phyloP scores from a whole-genome alignment of 78 protist species.

The Dictyostelium brefeldianum region DNA sequence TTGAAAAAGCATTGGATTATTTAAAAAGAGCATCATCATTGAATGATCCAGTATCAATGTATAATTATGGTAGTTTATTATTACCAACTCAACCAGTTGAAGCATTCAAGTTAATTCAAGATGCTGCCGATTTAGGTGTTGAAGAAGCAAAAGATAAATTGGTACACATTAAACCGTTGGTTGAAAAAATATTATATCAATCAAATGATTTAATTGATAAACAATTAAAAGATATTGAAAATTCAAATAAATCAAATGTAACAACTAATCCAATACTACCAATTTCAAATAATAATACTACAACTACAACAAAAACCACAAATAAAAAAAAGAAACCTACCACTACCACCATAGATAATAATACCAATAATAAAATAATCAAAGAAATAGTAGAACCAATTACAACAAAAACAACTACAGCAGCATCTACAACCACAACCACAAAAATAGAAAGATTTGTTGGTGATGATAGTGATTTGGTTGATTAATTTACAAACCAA shows the following conservation, averaged over 20 bases:
- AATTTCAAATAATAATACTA: background rate
- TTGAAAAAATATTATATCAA: constrained; percentile 1
- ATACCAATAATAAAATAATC: too few species aligned
- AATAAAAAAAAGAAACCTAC: too few species aligned
- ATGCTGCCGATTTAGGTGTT: constrained; percentile 9
- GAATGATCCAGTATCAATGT: background rate
- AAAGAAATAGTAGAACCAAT: background rate
- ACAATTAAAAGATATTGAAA: background rate
- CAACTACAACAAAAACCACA: too few species aligned
- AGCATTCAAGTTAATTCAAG: background rate
- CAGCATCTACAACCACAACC: background rate
- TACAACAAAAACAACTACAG: background rate
- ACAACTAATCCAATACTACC: too few species aligned
- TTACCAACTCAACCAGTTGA: background rate
- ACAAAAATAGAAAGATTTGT: background rate
- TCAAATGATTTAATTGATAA: background rate
- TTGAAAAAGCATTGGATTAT: background rate
- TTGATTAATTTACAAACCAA: too few species aligned
- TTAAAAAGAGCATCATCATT: background rate
- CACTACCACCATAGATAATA: background rate
- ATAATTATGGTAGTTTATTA: background rate
- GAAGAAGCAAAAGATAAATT: constrained; percentile 3
- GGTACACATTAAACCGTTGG: background rate
- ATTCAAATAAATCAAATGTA: background rate
- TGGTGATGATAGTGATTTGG: background rate